Conservation (phyloP, 495 filamentous ascomycete genomes). For the Recurvomyces mirabilis region DNA sequence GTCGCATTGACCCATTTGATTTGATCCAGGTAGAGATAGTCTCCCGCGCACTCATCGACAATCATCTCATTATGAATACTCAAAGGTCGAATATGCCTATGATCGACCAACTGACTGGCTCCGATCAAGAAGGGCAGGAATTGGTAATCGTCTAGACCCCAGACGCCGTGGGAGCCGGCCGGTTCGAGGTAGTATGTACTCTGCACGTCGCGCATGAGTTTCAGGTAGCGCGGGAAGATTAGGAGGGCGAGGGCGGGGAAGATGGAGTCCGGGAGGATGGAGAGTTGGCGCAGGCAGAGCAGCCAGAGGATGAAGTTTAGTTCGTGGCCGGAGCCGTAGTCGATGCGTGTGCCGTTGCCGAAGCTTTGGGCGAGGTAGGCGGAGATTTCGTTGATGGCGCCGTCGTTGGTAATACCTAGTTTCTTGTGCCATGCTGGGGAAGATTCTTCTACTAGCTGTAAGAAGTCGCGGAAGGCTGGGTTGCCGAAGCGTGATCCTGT, state of each 20-base stretch:
- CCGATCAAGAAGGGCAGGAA: slow-evolving; percentile 95
- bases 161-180: slow-evolving; percentile 61
- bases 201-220: slow-evolving; percentile 71
- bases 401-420: slow-evolving; percentile 30
- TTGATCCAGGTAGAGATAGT: slow-evolving; percentile 83
- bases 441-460: slow-evolving; percentile 55
- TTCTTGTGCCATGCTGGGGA: slow-evolving; percentile 44
- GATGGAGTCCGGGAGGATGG: slow-evolving; percentile 47
- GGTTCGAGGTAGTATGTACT: slow-evolving; percentile 90
- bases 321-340: slow-evolving; percentile 96
- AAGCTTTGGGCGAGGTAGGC: slow-evolving; percentile 75
- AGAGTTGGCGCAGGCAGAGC: slow-evolving; percentile 76
- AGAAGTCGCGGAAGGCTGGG: slow-evolving; percentile 71
- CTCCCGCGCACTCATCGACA: slow-evolving; percentile 71
- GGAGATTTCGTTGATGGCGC: slow-evolving; percentile 57
- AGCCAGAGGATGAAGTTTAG: slow-evolving; percentile 94
- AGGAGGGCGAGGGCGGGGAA: slow-evolving; percentile 63
- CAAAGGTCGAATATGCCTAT: slow-evolving; percentile 76
- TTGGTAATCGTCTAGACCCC: slow-evolving; percentile 79
- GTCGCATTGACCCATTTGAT: slow-evolving; percentile 89
- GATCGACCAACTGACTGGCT: slow-evolving; percentile 74
- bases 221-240: slow-evolving; percentile 71
- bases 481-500: slow-evolving; percentile 91
- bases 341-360: slow-evolving; percentile 77
- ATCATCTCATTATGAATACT: slow-evolving; percentile 76